Base-by-base conservation (phyloP, 345 rosid species). In the Noccaea caerulescens region DNA sequence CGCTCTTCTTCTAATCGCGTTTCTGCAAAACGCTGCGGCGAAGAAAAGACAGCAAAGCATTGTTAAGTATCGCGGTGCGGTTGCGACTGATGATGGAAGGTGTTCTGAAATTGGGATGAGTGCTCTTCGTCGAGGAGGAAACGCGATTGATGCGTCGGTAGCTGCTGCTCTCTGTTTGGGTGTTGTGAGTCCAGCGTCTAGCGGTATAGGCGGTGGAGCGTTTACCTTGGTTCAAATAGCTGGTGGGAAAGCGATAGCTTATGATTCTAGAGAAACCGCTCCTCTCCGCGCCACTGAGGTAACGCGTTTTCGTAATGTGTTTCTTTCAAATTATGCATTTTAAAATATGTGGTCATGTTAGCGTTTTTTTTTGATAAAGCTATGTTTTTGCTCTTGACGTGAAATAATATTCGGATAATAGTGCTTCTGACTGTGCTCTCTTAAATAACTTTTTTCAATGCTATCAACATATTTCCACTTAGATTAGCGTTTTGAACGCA, bases 151-250 rank as follows among this genome's bases (percentile, higher is more conserved):
- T 71, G 87, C 89, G 9, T 71, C 91, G 0, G 86, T 84, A 6
- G 93, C 87, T 5, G 75, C 84, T 5, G 66, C 87, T 7, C 77
- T 88, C 5, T 88, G 91, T 69, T 68, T 82, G 58, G 94, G 88
- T 5, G 90, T 88, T 27, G 88, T 86, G 13, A 82, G 84, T 72
- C 78, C 90, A 0, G 84, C 87, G 6, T 84, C 90, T 5, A 88
- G 88, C 44, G 93, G 90, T 47, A 73, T 86, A 4, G 91, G 93
- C 2, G 93, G 93, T 10, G 93, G 93, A 69, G 80, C 84, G 30
- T 88, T 88, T 49, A 80, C 80, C 77, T 20, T 88, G 4, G 53
- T 84, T 36, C 61, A 81, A 47, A 41, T 59, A 10, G 76, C 81
- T 13, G 64, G 45, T 65, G 88, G 85, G 20, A 66, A 71, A 20